Conservation (phyloP, 2,329 filamentous ascomycete species). For the Pezicula neosporulosa region DNA sequence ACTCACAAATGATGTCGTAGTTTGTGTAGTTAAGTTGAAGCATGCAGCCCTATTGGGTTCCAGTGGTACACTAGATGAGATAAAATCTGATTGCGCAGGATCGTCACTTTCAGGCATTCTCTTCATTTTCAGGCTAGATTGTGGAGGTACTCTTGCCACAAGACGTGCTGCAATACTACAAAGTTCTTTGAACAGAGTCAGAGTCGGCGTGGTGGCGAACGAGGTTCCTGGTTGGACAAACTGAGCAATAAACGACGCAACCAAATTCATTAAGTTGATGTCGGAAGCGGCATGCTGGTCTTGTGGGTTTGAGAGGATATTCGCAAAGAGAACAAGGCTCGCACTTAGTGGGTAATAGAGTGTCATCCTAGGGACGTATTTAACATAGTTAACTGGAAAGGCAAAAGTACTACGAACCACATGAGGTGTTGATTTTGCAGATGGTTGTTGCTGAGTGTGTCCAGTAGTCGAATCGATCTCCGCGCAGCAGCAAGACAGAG, state of each 20-base stretch:
- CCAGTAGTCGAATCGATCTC: constrained; percentile 13
- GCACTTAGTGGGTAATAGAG: constrained; percentile 88
- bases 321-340: constrained; percentile 87
- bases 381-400: constrained; percentile 7
- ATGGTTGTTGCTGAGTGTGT: constrained; percentile 11
- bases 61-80: not conserved
- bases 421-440: constrained; percentile 10
- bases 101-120: constrained; percentile 6
- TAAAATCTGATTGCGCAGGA: constrained; percentile 2
- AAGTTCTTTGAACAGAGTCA: constrained; percentile 11
- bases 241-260: constrained; percentile 33
- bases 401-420: constrained; percentile 10
- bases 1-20: constrained; percentile 3
- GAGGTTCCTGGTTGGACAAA: constrained; percentile 8
- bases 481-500: constrained; percentile 19
- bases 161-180: constrained; percentile 11
- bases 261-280: constrained; percentile 80
- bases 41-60: not conserved
- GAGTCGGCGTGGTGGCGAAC: constrained; percentile 9
- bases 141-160: constrained; percentile 7
- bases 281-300: constrained; percentile 83
- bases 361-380: constrained; percentile 9
- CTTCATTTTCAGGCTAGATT: constrained; percentile 6
- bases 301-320: constrained; percentile 88
- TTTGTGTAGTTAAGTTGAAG: not conserved